phyloP scores from a whole-genome alignment of 805 yeast genomes.

The Blastobotrys americana region DNA sequence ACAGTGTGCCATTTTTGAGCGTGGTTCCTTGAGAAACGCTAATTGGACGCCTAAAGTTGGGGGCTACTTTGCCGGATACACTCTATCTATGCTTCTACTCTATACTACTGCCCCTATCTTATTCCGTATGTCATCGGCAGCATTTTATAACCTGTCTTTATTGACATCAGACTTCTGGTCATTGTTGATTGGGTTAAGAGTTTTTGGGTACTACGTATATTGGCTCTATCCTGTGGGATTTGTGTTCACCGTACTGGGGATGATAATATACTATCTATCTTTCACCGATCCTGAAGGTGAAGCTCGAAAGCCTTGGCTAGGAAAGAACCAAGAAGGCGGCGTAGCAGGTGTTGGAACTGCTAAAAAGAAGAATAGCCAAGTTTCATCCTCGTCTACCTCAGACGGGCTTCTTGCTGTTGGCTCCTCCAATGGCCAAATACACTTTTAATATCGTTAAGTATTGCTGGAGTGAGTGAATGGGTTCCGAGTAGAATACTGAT shows the following conservation, averaged over 20 bases:
- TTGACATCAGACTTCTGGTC: slow-evolving; percentile 43
- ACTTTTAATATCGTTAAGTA: too few relatives aligned
- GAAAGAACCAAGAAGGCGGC: slow-evolving; percentile 24
- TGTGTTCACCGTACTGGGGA: slow-evolving; percentile 37
- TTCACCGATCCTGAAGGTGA: slow-evolving; percentile 34
- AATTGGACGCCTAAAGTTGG: slow-evolving; percentile 35
- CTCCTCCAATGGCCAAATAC: too few relatives aligned
- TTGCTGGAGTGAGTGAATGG: too few relatives aligned
- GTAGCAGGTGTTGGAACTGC: slow-evolving; percentile 28
- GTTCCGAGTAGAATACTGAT: too few relatives aligned
- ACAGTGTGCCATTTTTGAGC: slow-evolving; percentile 39
- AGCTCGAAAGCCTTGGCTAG: slow-evolving; percentile 39
- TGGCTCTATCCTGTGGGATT: slow-evolving; percentile 44
- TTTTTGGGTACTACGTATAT: slow-evolving; percentile 39
- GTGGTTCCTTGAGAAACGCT: slow-evolving; percentile 32
- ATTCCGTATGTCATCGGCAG: slow-evolving; percentile 41
- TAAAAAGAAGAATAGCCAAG: slow-evolving; percentile 14
- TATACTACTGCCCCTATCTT: slow-evolving; percentile 38
- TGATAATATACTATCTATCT: slow-evolving; percentile 35
- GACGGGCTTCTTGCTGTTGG: too few relatives aligned
- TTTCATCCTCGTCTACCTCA: too few relatives aligned
- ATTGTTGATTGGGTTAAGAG: slow-evolving; percentile 36
- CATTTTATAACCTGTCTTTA: slow-evolving; percentile 38
- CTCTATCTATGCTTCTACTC: slow-evolving; percentile 34
- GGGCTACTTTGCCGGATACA: slow-evolving; percentile 39